Evolutionary conservation across 1,139 yeast species (phyloP).

Genomic region (Geotrichum fermentans): DNA sequence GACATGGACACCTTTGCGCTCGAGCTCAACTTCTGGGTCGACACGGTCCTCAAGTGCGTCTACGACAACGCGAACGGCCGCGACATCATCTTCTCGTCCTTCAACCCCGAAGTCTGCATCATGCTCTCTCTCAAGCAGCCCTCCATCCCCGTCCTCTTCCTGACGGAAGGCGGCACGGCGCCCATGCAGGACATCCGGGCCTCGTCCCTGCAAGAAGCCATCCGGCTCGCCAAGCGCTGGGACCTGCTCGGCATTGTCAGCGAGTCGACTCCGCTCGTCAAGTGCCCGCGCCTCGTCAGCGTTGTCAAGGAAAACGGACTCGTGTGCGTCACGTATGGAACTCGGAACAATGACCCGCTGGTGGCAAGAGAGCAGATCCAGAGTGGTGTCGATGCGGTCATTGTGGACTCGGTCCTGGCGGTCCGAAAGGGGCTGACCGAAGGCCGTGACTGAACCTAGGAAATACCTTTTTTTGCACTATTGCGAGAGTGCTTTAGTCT

Average conservation of each 20-base stretch:
- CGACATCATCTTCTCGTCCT: conserved; percentile 85
- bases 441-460: background rate
- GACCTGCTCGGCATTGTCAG: conserved; percentile 87
- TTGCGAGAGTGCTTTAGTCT: too few species aligned
- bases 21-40: conserved; percentile 83
- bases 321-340: conserved; percentile 91
- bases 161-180: conserved; percentile 83
- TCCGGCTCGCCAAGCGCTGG: conserved; percentile 89
- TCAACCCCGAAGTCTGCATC: conserved; percentile 90
- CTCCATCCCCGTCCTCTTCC: conserved; percentile 67
- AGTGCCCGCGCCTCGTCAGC: conserved; percentile 82
- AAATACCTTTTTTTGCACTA: too few species aligned
- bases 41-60: conserved; percentile 60
- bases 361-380: conserved; percentile 81
- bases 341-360: conserved; percentile 77
- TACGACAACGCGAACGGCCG: conserved; percentile 76
- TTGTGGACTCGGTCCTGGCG: conserved; percentile 90
- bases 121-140: conserved; percentile 89
- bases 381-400: conserved; percentile 96
- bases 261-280: conserved; percentile 77
- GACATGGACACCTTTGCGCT: conserved; percentile 82
- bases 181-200: conserved; percentile 88
- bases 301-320: conserved; percentile 87
- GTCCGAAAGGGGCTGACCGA: conserved; percentile 67
- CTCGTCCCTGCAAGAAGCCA: conserved; percentile 81